Evolutionary conservation across 2,329 filamentous ascomycete species (phyloP), one percentile per base, ranked within the genome.

Genomic region (Whalleya microplaca): DNA sequence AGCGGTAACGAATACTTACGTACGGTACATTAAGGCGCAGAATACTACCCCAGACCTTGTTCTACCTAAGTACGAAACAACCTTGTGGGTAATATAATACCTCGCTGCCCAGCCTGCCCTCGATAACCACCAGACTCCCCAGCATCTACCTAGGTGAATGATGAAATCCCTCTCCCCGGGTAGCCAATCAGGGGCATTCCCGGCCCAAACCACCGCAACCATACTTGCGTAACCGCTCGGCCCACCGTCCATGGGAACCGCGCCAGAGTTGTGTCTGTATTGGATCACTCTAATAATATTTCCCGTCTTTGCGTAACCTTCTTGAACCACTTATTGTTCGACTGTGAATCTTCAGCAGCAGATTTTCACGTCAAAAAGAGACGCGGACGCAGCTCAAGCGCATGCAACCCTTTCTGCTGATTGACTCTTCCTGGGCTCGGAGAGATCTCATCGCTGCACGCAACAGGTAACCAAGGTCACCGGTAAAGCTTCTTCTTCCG

Each of bases 151-250:
- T 55, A 59, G 53, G 47, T 44, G 41, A 46, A 46, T 59, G 52
- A 56, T 56, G 52, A 58, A 60, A 48, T 52, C 32, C 47, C 42
- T 44, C 47, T 45, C 37, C n/a, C 46, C 23, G 48, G 47, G 21
- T 21, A 58, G 45, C 60, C 60, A 60, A 60, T 62, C 46, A 55
- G 29, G 52, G 42, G 19, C 49, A 42, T 42, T 50, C 19, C 47
- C 57, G 52, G 49, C 56, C 32, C 50, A 58, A 49, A 44, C 48
- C 58, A 58, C 50, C 52, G 45, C 21, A 61, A 58, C 49, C 53
- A 21, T 51, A 43, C 60, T 58, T 62, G 60, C 57, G 54, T 47
- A 59, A 54, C 56, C 57, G 55, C 51, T 55, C 59, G 57, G 45
- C 56, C 32, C 32, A 37, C 32, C 32, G 32, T 37, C 32, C 46